These are phyloP conservation scores for Ballota nigra DNA, from an alignment of 257 asterid species.

Conservation along the genomic window DNA sequence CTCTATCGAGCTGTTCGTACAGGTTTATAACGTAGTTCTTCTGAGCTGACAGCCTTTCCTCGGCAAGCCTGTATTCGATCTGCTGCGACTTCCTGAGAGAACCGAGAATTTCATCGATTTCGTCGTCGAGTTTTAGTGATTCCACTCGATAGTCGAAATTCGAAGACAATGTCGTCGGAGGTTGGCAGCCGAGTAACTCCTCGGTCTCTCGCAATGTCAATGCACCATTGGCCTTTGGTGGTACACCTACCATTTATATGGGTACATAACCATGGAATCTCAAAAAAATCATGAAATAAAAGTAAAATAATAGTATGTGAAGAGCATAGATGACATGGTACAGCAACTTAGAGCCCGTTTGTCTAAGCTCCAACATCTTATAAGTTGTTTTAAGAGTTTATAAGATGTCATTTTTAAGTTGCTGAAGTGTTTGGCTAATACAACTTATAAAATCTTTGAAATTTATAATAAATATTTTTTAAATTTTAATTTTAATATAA, in stretches of 20 bases:
- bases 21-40: conserved; percentile 47
- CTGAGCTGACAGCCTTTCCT: conserved; percentile 50
- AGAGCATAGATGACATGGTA: not conserved
- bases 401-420: no score
- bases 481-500: no score
- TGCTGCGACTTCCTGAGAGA: conserved; percentile 55
- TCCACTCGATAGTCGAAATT: conserved; percentile 47
- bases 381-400: no score
- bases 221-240: conserved; percentile 21
- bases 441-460: no score
- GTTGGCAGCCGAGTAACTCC: conserved; percentile 20
- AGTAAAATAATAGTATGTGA: not conserved
- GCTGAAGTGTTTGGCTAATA: no score
- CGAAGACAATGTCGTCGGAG: conserved; percentile 26
- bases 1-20: conserved; percentile 51
- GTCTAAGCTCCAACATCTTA: no score
- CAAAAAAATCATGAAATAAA: conserved; percentile 4
- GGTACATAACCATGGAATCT: conserved; percentile 1
- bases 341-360: no score
- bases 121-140: conserved; percentile 51
- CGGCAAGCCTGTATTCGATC: conserved; percentile 53
- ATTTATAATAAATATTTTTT: no score
- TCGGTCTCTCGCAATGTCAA: conserved; percentile 6
- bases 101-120: conserved; percentile 44
- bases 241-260: conserved; percentile 21